Conservation (phyloP, 2,329 filamentous ascomycete genomes). For the Microascus cirrosus region DNA sequence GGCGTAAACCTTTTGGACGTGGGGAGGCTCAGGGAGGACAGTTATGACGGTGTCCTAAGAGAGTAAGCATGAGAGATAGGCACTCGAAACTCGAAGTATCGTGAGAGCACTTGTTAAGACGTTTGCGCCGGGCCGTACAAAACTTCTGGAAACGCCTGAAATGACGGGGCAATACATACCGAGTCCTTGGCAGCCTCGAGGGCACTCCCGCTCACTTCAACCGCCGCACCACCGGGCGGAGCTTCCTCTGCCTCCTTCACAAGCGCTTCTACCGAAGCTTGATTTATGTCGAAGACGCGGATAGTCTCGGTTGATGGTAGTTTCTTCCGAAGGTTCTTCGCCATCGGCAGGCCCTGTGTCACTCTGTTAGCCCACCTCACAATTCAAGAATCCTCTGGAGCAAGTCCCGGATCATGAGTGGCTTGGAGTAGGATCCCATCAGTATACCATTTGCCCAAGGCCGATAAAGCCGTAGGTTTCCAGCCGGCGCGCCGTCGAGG, state of each 20-base stretch:
- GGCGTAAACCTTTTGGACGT: constrained; percentile 74
- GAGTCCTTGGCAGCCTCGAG: constrained; percentile 38
- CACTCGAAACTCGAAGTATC: background rate
- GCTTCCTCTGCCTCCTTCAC: constrained; percentile 32
- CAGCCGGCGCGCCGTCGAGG: constrained; percentile 30
- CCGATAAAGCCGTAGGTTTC: constrained; percentile 50
- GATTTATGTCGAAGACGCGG: constrained; percentile 46
- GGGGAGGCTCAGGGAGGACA: constrained; percentile 77
- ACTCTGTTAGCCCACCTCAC: background rate
- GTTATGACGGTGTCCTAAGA: constrained; percentile 74
- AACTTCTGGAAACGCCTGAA: background rate
- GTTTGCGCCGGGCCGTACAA: too few species aligned
- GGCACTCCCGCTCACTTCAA: constrained; percentile 32
- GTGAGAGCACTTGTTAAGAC: too few species aligned
- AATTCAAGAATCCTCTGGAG: background rate
- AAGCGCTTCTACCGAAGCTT: constrained; percentile 31
- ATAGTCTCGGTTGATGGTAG: constrained; percentile 38
- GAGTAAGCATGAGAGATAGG: constrained; percentile 11
- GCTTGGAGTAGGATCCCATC: background rate
- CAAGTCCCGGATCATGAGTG: background rate
- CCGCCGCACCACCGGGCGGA: constrained; percentile 29
- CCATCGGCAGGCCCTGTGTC: constrained; percentile 49
- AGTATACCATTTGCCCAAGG: constrained; percentile 47
- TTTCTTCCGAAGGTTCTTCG: constrained; percentile 48
- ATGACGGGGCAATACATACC: constrained; percentile 25